These are phyloP conservation scores for Scedosporium dehoogii DNA, from an alignment of 2,329 filamentous ascomycete genomes.

Conservation along the genomic window DNA sequence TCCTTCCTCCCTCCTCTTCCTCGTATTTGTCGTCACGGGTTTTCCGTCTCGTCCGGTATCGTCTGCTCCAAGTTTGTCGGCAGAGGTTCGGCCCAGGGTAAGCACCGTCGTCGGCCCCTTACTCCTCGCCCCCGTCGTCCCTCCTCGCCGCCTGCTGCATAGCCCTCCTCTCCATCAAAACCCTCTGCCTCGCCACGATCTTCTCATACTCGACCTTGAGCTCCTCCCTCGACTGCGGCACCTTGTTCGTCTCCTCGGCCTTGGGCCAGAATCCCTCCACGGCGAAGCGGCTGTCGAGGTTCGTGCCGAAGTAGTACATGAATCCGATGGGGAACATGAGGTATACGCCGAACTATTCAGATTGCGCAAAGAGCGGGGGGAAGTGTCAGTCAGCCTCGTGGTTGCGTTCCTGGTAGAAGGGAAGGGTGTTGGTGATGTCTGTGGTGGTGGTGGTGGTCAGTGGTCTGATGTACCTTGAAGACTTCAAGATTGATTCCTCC, in stretches of 20 bases:
- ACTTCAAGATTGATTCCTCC: conserved; percentile 86
- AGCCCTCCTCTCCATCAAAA: conserved; percentile 54
- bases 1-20: too few species aligned
- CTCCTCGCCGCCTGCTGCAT: conserved; percentile 22
- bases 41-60: not conserved
- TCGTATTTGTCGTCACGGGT: not conserved
- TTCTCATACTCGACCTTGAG: conserved; percentile 73
- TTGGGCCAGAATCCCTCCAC: conserved; percentile 93
- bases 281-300: conserved; percentile 84
- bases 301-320: conserved; percentile 99
- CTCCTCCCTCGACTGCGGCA: conserved; percentile 70
- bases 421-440: not conserved
- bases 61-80: too few species aligned
- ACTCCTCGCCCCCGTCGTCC: conserved; percentile 17
- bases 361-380: not conserved
- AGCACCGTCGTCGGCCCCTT: conserved; percentile 12
- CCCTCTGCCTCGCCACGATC: conserved; percentile 55
- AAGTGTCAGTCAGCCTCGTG: not conserved
- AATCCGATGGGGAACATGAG: conserved; percentile 97
- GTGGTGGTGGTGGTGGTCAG: not conserved
- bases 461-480: conserved; percentile 60
- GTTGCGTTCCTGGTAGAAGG: not conserved
- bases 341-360: conserved; percentile 83
- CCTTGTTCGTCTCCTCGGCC: conserved; percentile 62
- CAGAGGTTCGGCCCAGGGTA: too few species aligned